Evolutionary conservation across 176 grass and related monocot species (phyloP).

Genomic region (Rhynchospora tenuis): DNA sequence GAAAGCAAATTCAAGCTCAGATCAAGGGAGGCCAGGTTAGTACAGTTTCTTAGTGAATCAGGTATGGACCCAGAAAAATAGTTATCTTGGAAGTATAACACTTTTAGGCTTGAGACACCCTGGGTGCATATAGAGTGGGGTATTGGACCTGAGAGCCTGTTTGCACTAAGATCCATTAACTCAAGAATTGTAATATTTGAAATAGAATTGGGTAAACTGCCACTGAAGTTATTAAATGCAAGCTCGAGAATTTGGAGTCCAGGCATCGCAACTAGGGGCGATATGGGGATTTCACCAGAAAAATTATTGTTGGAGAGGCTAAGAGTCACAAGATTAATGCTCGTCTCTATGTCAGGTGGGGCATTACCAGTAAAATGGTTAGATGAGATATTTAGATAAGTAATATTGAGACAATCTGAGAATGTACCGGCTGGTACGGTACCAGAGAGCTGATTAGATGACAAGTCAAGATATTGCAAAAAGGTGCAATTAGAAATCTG

Average conservation of each 20-base stretch:
- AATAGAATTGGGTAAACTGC: constrained; percentile 38
- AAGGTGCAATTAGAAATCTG: constrained; percentile 59
- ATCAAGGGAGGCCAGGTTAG: constrained; percentile 67
- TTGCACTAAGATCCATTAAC: constrained; percentile 81
- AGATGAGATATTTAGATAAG: constrained; percentile 51
- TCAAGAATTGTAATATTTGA: constrained; percentile 47
- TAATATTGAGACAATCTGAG: constrained; percentile 36
- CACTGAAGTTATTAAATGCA: constrained; percentile 68
- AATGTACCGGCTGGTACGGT: constrained; percentile 29
- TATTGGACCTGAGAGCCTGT: constrained; percentile 58
- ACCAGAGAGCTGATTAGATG: constrained; percentile 44
- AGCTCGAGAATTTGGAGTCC: constrained; percentile 43
- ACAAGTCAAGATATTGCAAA: constrained; percentile 70
- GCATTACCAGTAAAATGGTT: constrained; percentile 55
- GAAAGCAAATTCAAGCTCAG: constrained; percentile 73
- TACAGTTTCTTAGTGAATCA: constrained; percentile 58
- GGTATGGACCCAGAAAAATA: constrained; percentile 27
- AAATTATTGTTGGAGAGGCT: constrained; percentile 76
- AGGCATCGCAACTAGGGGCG: constrained; percentile 33
- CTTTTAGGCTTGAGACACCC: constrained; percentile 12
- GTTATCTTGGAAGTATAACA: constrained; percentile 53
- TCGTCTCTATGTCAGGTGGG: constrained; percentile 42
- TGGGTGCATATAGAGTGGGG: constrained; percentile 45
- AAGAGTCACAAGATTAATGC: constrained; percentile 37
- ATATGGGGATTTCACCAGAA: constrained; percentile 51